Conservation (phyloP, 2,329 filamentous ascomycete genomes). For the Phoma sp. region DNA sequence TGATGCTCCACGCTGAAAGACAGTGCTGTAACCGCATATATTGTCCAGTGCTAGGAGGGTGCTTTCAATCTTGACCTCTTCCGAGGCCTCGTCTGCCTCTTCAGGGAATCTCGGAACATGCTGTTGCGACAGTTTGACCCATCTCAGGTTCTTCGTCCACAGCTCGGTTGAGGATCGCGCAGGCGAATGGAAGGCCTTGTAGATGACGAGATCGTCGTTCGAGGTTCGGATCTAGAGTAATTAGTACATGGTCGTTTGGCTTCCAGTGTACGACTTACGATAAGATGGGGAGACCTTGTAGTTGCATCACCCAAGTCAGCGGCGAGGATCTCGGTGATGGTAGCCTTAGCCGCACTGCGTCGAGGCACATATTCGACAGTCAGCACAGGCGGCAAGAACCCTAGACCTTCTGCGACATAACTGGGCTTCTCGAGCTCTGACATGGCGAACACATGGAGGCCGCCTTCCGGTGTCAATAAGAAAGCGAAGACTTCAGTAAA, state of each 20-base stretch:
- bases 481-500: conserved; percentile 72
- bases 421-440: conserved; percentile 74
- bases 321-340: conserved; percentile 78
- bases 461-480: conserved; percentile 75
- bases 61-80: conserved; percentile 53
- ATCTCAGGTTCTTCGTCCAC: conserved; percentile 68
- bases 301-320: conserved; percentile 82
- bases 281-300: conserved; percentile 75
- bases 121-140: conserved; percentile 76
- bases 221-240: conserved; percentile 71
- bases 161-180: conserved; percentile 46
- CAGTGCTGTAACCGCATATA: conserved; percentile 77
- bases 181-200: conserved; percentile 74
- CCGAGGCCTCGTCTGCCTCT: conserved; percentile 56
- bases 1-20: conserved; percentile 81
- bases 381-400: conserved; percentile 77
- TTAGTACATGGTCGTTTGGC: conserved; percentile 1
- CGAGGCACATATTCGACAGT: conserved; percentile 73
- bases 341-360: conserved; percentile 74
- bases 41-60: conserved; percentile 66
- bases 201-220: conserved; percentile 83
- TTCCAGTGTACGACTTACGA: conserved; percentile 63
- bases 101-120: conserved; percentile 66
- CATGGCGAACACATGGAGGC: conserved; percentile 78
- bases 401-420: conserved; percentile 77